A percentile compares a stretch with the other conserved stretches of the same genome.
These are phyloP conservation scores for Colletotrichum kahawae DNA, from an alignment of 2,329 filamentous ascomycete species.

Conservation along the genomic window DNA sequence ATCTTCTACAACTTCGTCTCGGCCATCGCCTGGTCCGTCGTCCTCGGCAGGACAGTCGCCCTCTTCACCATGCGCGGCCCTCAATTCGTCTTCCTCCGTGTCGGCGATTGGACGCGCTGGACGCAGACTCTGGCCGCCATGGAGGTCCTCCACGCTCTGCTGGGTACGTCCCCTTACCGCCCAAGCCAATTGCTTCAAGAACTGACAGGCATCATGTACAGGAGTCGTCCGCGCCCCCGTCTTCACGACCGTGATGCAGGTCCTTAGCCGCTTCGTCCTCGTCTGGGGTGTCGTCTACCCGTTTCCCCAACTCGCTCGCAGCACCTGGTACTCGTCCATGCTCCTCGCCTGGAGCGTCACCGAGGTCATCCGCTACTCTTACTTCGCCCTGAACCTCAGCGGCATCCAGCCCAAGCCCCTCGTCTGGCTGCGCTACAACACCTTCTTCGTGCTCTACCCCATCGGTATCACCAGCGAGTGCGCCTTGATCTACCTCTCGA, in stretches of 20 bases:
- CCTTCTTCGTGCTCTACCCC: slow-evolving; percentile 92
- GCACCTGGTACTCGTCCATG: slow-evolving; percentile 75
- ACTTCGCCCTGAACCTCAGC: slow-evolving; percentile 79
- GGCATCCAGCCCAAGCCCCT: slow-evolving; percentile 67
- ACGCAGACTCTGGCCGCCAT: slow-evolving; percentile 84
- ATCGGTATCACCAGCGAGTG: slow-evolving; percentile 90
- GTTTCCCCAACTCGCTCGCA: slow-evolving; percentile 71
- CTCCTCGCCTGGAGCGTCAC: slow-evolving; percentile 87
- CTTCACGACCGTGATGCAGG: slow-evolving; percentile 87
- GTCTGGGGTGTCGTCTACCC: slow-evolving; percentile 83
- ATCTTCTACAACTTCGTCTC: slow-evolving; percentile 85
- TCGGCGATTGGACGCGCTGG: slow-evolving; percentile 73
- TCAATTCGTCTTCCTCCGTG: slow-evolving; percentile 62
- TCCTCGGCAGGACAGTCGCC: slow-evolving; percentile 71
- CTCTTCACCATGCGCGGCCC: slow-evolving; percentile 61
- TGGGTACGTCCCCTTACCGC: slow-evolving; percentile 58
- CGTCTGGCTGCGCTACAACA: slow-evolving; percentile 88
- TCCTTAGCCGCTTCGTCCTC: slow-evolving; percentile 83
- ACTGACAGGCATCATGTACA: slow-evolving; percentile 36
- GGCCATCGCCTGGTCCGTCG: slow-evolving; percentile 76
- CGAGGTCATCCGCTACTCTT: slow-evolving; percentile 92
- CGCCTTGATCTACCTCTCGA: slow-evolving; percentile 75
- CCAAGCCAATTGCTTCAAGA: not conserved
- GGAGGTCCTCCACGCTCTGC: slow-evolving; percentile 81
- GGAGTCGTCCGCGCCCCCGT: slow-evolving; percentile 87